Evolutionary conservation across 768 basidiomycete species (phyloP).

Genomic region (Kwoniella botswanensis): DNA sequence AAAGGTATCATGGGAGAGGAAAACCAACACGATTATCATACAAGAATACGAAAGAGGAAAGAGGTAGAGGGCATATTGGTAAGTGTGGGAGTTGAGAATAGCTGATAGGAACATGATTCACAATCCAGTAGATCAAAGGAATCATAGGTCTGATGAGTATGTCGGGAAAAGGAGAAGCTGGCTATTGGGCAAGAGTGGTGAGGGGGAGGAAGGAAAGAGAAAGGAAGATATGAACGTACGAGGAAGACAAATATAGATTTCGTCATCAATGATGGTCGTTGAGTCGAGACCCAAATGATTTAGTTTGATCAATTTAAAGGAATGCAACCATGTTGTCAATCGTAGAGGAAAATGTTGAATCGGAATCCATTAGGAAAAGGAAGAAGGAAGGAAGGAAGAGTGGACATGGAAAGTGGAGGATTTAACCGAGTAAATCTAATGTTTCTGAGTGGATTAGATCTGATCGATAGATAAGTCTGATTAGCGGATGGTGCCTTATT

Average conservation of each 20-base stretch:
- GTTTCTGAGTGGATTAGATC: not conserved
- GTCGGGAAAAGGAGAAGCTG: not conserved
- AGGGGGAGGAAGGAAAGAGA: not conserved
- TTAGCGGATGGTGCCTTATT: not conserved
- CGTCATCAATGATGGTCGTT: conserved; percentile 1
- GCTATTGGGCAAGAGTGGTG: not conserved
- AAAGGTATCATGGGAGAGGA: not conserved
- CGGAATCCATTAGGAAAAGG: not conserved
- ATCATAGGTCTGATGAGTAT: not conserved
- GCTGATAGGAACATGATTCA: not conserved
- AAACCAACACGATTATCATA: not conserved
- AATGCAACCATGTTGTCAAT: not conserved
- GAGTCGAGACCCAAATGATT: not conserved
- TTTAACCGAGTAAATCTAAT: not conserved
- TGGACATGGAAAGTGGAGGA: not conserved
- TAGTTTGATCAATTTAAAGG: not conserved
- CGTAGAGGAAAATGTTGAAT: not conserved
- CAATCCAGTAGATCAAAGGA: not conserved
- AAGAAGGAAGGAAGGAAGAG: conserved; percentile 5
- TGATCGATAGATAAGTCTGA: conserved; percentile 4
- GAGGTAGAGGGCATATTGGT: not conserved
- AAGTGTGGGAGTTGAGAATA: not conserved
- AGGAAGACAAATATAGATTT: not conserved
- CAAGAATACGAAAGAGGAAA: not conserved
- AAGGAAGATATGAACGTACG: not conserved